These are phyloP conservation scores for Trichoderma virens DNA, from an alignment of 495 filamentous ascomycete genomes.

Conservation along the genomic window DNA sequence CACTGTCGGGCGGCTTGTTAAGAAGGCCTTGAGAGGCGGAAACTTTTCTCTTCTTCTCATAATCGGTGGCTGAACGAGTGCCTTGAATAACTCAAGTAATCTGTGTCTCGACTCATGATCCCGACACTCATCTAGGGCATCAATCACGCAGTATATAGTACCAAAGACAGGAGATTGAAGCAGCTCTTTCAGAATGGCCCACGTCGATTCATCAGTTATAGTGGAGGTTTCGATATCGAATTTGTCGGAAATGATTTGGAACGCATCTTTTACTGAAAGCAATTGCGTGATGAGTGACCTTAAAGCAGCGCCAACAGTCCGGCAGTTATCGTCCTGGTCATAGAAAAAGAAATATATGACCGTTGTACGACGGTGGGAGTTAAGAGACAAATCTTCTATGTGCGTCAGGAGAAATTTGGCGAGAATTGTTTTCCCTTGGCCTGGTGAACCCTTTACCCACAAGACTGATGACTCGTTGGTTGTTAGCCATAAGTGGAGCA, in stretches of 20 bases:
- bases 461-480: neutral
- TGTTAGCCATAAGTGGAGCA: neutral
- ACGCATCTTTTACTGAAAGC: neutral
- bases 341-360: slow-evolving; percentile 12
- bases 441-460: slow-evolving; percentile 1
- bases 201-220: neutral
- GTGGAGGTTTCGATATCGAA: slow-evolving; percentile 7
- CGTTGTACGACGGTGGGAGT: neutral
- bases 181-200: slow-evolving; percentile 8
- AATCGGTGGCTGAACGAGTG: neutral
- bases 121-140: slow-evolving; percentile 11
- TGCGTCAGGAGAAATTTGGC: neutral
- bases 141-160: slow-evolving; percentile 9
- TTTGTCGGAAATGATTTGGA: neutral
- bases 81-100: neutral
- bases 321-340: neutral
- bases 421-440: slow-evolving; percentile 11
- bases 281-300: slow-evolving; percentile 10
- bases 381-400: neutral
- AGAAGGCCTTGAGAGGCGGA: neutral
- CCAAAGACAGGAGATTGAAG: neutral
- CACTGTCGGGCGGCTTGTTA: neutral
- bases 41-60: neutral
- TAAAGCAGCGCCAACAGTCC: slow-evolving; percentile 1
- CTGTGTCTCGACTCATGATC: neutral